These are phyloP conservation scores for Rhynchospora tenuis DNA, from an alignment of 176 grass and related monocot species.

Conservation along the genomic window DNA sequence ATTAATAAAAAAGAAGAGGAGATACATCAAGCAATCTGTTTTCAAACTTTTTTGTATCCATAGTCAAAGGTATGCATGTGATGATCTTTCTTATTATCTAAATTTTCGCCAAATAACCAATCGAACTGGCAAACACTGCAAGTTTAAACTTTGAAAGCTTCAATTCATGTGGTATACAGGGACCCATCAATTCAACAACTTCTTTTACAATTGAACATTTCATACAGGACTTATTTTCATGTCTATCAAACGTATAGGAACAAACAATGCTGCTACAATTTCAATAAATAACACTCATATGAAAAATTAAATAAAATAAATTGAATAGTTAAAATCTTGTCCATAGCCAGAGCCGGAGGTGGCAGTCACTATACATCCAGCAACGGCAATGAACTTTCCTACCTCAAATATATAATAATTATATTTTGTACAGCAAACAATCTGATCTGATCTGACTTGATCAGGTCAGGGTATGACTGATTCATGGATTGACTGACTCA, in stretches of 20 bases:
- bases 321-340: not conserved
- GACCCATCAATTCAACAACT: not conserved
- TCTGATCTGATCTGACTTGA: not conserved
- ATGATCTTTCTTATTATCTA: too few species aligned
- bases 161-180: not conserved
- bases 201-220: not conserved
- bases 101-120: too few species aligned
- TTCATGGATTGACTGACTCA: constrained; percentile 22
- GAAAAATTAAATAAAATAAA: not conserved
- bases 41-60: not conserved
- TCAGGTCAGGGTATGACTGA: too few species aligned
- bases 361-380: not conserved
- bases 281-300: not conserved
- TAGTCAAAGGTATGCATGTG: not conserved
- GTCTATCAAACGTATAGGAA: not conserved
- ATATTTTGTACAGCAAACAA: not conserved
- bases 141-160: not conserved
- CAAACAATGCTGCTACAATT: not conserved
- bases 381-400: not conserved
- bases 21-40: too few species aligned
- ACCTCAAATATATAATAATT: too few species aligned
- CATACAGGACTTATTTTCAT: not conserved
- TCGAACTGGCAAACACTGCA: not conserved
- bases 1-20: too few species aligned
- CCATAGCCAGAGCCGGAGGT: not conserved